Conservation (phyloP, 2,329 filamentous ascomycete genomes). For the Paramyrothecium sp. region DNA sequence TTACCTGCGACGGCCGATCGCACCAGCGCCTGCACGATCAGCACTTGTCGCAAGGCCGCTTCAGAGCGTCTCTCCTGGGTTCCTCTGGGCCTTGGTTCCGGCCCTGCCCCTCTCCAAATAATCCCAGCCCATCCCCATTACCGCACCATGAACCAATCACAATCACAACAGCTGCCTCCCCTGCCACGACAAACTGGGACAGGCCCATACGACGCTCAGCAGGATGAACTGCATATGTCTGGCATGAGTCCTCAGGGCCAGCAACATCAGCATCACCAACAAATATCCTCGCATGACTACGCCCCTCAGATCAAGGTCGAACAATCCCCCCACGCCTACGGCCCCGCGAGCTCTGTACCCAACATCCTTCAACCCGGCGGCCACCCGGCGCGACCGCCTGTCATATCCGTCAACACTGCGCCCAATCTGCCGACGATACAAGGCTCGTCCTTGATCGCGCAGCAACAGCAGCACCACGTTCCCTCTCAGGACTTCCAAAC, state of each 20-base stretch:
- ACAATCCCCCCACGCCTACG: constrained; percentile 27
- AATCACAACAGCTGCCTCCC: constrained; percentile 36
- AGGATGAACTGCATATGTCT: constrained; percentile 56
- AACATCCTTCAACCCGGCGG: constrained; percentile 60
- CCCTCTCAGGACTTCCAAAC: constrained; percentile 58
- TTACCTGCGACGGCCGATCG: no score
- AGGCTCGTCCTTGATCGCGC: constrained; percentile 30
- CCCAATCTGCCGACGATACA: constrained; percentile 47
- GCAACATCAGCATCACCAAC: constrained; percentile 42
- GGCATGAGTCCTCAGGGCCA: constrained; percentile 42
- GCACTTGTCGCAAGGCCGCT: background rate
- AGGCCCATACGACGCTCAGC: constrained; percentile 24
- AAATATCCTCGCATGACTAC: constrained; percentile 30
- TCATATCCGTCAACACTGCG: constrained; percentile 41
- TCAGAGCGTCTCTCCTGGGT: background rate
- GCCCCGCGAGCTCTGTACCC: constrained; percentile 45
- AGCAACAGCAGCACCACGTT: constrained; percentile 28
- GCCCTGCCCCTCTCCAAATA: background rate
- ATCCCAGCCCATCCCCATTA: constrained; percentile 7
- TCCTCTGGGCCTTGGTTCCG: background rate
- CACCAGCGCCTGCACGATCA: background rate
- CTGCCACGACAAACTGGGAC: constrained; percentile 21
- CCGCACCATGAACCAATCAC: constrained; percentile 39
- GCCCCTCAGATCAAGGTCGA: constrained; percentile 32
- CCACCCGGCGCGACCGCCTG: constrained; percentile 30